Base-by-base conservation (phyloP, 1,284 basidiomycete species). In the Inonotus hispidus region DNA sequence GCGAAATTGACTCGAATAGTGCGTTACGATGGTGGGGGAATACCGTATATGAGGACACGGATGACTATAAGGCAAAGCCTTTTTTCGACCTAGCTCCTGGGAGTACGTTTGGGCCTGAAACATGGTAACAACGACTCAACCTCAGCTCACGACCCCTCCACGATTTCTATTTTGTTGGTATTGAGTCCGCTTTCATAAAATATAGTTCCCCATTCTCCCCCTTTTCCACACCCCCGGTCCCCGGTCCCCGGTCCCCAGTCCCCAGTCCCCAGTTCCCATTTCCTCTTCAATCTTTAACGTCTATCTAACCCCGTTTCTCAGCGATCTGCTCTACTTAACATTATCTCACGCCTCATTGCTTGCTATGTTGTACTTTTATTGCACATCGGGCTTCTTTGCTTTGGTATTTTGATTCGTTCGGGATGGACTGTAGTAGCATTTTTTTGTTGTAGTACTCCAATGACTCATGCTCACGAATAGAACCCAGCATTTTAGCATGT, bases 11-110 rank as follows among this genome's bases (percentile, higher is more conserved):
- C 23, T 55, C 60, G 19, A 60, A 64, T 60, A 66, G 59, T 19
- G 63, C 70, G 23, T 63, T 63, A 21, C 58, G 61, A 4, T 71
- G 69, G 69, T 70, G 68, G 68, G 69, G 69, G n/a, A 71, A 71
- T 49, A 70, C 67, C 13, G 63, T 67, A 3, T 64, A 58, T 37
- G 32, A 19, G 16, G 60, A 64, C n/a, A 67, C 66, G 25, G 63
- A 49, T 16, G 66, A 67, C 50, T 63, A 47, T 19, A 53, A 56
- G 10, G 21, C 21, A 11, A 45, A 23, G 23, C 57, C 57, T 21
- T 21, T 10, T 39, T 27, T 58, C 25, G 57, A 41, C 16, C 46
- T 38, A 7, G 10, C 19, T 29, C 38, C 32, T 27, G 50, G 32
- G 8, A 52, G 27, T 35, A 52, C 7, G 8, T 52, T 27, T 19